A percentile compares a stretch with the other conserved stretches of the same genome.
These are phyloP conservation scores for Lojkania enalia DNA, from an alignment of 2,329 filamentous ascomycete species.

Conservation along the genomic window DNA sequence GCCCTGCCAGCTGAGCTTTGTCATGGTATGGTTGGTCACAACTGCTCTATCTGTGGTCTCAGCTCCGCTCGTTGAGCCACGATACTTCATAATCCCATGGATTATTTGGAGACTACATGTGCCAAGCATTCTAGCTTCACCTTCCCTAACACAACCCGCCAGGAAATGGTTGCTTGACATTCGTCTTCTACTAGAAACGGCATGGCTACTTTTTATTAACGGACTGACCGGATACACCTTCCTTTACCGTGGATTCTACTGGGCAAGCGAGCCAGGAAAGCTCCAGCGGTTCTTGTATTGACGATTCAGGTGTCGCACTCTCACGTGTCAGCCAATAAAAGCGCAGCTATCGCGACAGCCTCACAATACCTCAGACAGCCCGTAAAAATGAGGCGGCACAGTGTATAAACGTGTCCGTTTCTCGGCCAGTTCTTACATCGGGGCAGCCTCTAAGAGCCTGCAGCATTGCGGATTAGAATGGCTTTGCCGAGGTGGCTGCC, in stretches of 20 bases:
- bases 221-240: conserved; percentile 71
- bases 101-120: conserved; percentile 86
- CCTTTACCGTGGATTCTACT: conserved; percentile 67
- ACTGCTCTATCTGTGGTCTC: conserved; percentile 80
- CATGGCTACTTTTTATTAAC: conserved; percentile 71
- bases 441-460: conserved; percentile 12
- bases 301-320: too few species aligned
- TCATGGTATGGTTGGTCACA: conserved; percentile 66
- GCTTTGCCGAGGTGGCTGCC: conserved; percentile 3
- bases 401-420: neutral
- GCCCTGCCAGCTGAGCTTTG: conserved; percentile 48
- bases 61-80: conserved; percentile 89
- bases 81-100: conserved; percentile 96
- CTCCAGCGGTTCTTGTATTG: conserved; percentile 76
- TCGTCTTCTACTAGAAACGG: conserved; percentile 63
- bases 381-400: conserved; percentile 14
- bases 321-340: conserved; percentile 3
- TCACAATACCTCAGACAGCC: neutral
- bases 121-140: conserved; percentile 50
- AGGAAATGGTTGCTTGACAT: conserved; percentile 38
- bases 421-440: neutral
- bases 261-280: conserved; percentile 63
- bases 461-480: neutral
- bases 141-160: conserved; percentile 3
- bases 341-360: conserved; percentile 5